Evolutionary conservation across 352 stramenopile species (phyloP).

Genomic region (Globisporangium orthogonon): DNA sequence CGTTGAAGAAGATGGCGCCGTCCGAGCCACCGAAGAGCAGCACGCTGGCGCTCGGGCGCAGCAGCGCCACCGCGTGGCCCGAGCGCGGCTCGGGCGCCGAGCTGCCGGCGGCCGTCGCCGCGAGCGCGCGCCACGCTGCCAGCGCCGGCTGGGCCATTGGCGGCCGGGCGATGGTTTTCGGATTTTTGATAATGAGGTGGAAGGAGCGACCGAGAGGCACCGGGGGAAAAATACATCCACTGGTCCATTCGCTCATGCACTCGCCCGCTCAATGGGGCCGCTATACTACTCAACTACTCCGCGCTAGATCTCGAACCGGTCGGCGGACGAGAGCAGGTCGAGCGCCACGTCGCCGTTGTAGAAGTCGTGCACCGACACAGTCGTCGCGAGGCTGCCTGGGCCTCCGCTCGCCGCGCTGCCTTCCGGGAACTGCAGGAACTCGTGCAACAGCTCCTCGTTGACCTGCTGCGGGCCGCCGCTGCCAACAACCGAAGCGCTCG

Average conservation of each 20-base stretch:
- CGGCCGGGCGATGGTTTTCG: too few species aligned
- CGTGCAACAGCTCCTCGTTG: slow-evolving; percentile 23
- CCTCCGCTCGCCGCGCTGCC: slow-evolving; percentile 7
- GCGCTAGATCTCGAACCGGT: slow-evolving; percentile 48
- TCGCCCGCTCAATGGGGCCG: too few species aligned
- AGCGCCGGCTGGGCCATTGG: too few species aligned
- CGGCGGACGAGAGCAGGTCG: slow-evolving; percentile 31
- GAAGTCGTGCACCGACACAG: slow-evolving; percentile 50
- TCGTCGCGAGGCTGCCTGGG: slow-evolving; percentile 10
- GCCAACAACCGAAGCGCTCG: too few species aligned
- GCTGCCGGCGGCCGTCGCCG: not conserved
- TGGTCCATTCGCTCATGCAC: not conserved
- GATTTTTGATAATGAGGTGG: too few species aligned
- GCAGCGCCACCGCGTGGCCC: slow-evolving; percentile 51
- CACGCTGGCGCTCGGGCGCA: slow-evolving; percentile 35
- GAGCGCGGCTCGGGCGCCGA: slow-evolving; percentile 19
- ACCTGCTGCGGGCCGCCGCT: slow-evolving; percentile 15
- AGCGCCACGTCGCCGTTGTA: slow-evolving; percentile 39
- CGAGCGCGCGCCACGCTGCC: not conserved
- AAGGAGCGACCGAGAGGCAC: too few species aligned
- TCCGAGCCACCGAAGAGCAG: slow-evolving; percentile 62
- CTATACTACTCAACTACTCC: slow-evolving; percentile 1
- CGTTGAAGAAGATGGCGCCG: slow-evolving; percentile 49
- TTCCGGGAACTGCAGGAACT: slow-evolving; percentile 30
- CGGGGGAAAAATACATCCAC: too few species aligned